Base-by-base conservation (phyloP, 1,284 basidiomycete species). In the Amylostereum areolatum region DNA sequence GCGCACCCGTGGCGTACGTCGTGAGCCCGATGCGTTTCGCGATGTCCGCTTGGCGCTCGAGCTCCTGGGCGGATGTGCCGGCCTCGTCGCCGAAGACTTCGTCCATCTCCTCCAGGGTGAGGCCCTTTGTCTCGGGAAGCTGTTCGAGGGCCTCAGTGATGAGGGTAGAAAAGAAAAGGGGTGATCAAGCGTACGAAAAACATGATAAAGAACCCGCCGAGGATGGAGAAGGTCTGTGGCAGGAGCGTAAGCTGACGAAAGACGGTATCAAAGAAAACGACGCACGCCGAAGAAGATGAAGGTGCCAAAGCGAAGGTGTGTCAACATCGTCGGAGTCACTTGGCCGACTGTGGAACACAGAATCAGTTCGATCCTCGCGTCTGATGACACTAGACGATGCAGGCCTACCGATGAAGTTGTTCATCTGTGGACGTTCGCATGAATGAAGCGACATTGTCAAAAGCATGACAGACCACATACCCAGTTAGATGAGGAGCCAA, bases 401-500 rank as follows among this genome's bases (percentile, higher is more conserved):
- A 2, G 3, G 60, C 70, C 57, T 57, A 75, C 80, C 80, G 55
- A 85, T 85, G 63, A 85, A 86, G 62, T 85, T 85, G 63, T 85
- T 85, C 83, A 86, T 85, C 82, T 82, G 52, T 18, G 2, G 53
- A 29, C 25, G 45, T 47, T 29, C 29, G 27, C 25, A 47, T 42
- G 29, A n/a, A 34, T 35, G 28, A 18, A 46, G 34, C 34, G 35
- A 45, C 12, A 18, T 18, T 18, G 9, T 41, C 39, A 29, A 44
- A 29, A 24, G 7, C 24, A 18, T 18, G 30, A 25, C 12, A 4
- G 27, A 18, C 25, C 2, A 44, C 71, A 32, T 61, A 80, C 80
- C 81, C 83, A 86, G 65, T 85, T 85, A 1, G 81, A 82, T 4
- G 82, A 85, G 9, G 82, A 78, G 4, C 80, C 78, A 46, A 86